These are phyloP conservation scores for Theileria luwenshuni DNA, from an alignment of 169 alveolate species.

Conservation along the genomic window DNA sequence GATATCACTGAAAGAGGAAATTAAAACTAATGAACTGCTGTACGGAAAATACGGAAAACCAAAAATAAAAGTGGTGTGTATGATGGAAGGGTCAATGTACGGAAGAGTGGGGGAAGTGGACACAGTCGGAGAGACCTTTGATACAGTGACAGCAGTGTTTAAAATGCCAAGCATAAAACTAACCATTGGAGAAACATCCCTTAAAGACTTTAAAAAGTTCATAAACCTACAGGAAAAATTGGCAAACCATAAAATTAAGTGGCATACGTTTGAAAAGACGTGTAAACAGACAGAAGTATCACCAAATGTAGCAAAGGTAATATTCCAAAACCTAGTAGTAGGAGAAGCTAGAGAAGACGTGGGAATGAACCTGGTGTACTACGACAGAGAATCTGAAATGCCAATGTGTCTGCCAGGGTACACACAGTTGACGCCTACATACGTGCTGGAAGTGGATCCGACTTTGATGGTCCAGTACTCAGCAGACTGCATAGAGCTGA, in stretches of 20 bases:
- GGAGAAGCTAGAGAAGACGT: conserved; percentile 36
- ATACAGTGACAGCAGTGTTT: conserved; percentile 49
- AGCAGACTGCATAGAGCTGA: conserved; percentile 17
- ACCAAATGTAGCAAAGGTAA: conserved; percentile 14
- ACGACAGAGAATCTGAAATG: conserved; percentile 25
- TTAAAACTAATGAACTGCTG: conserved; percentile 36
- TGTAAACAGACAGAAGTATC: conserved; percentile 20
- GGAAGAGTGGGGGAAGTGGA: conserved; percentile 55
- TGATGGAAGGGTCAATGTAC: conserved; percentile 56
- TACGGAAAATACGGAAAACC: conserved; percentile 54
- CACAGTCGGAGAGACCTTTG: conserved; percentile 48
- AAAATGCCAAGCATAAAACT: conserved; percentile 32
- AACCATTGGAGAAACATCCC: conserved; percentile 47
- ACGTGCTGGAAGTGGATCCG: conserved; percentile 22
- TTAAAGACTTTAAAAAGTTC: conserved; percentile 6
- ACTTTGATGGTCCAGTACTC: conserved; percentile 48
- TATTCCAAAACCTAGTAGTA: conserved; percentile 26
- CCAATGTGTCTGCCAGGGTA: conserved; percentile 66
- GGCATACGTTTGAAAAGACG: conserved; percentile 44
- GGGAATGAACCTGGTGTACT: conserved; percentile 53
- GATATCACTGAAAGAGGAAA: conserved; percentile 33
- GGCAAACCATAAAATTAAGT: neutral
- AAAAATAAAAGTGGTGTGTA: conserved; percentile 40
- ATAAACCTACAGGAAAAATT: neutral
- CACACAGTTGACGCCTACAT: conserved; percentile 33